These are phyloP conservation scores for Pochonia chlamydosporia DNA, from an alignment of 2,329 filamentous ascomycete genomes.

Conservation along the genomic window DNA sequence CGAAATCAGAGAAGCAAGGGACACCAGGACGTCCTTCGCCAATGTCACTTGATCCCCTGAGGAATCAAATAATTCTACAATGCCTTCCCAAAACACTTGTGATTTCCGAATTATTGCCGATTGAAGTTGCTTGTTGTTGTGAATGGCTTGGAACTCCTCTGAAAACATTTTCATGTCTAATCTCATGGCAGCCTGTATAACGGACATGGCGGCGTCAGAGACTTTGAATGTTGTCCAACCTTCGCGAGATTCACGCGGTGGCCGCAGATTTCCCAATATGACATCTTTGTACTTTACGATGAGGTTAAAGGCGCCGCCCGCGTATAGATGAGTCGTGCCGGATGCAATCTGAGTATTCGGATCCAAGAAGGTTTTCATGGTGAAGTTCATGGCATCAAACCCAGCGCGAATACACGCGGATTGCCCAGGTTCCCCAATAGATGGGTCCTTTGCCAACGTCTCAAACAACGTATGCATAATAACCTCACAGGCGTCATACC, in stretches of 20 bases:
- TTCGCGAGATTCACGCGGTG: slow-evolving; percentile 19
- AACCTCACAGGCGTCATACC: slow-evolving; percentile 75
- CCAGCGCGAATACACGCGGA: slow-evolving; percentile 60
- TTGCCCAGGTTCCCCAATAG: slow-evolving; percentile 51
- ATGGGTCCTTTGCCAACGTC: slow-evolving; percentile 49
- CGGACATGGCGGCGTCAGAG: slow-evolving; percentile 36
- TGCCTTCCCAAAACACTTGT: slow-evolving; percentile 29
- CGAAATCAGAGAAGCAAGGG: slow-evolving; percentile 63
- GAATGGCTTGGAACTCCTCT: slow-evolving; percentile 51
- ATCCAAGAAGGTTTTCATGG: slow-evolving; percentile 50
- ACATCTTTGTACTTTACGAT: slow-evolving; percentile 57
- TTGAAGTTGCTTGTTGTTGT: slow-evolving; percentile 54
- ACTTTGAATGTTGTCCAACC: slow-evolving; percentile 35
- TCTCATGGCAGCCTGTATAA: slow-evolving; percentile 49
- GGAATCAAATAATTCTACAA: slow-evolving; percentile 68
- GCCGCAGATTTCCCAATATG: slow-evolving; percentile 37
- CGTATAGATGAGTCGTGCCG: slow-evolving; percentile 53
- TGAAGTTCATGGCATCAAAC: slow-evolving; percentile 52
- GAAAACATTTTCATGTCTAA: slow-evolving; percentile 37
- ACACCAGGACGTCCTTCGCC: slow-evolving; percentile 67
- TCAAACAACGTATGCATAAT: slow-evolving; percentile 70
- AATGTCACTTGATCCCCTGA: slow-evolving; percentile 66
- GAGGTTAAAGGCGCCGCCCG: slow-evolving; percentile 60
- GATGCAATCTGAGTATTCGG: slow-evolving; percentile 36
- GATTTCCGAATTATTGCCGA: slow-evolving; percentile 66